A percentile compares a stretch with the other conserved stretches of the same genome.
phyloP scores from a whole-genome alignment of 2,329 filamentous ascomycete species.

The Nemania serpens region DNA sequence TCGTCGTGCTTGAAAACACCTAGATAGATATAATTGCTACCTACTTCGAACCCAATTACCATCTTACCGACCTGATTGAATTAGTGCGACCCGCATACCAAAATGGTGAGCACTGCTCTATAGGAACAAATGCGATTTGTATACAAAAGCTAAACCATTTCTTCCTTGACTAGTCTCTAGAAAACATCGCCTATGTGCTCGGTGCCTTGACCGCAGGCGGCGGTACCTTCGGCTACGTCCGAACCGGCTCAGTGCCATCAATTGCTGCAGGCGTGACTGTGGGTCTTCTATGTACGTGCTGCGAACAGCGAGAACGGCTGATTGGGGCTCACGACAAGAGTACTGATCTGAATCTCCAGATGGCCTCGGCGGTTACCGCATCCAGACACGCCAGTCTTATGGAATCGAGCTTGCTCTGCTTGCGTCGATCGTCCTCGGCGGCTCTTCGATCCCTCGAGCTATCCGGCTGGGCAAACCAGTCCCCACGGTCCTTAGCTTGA shows the following conservation, averaged over 20 bases:
- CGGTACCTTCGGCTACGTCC: conserved; percentile 83
- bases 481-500: conserved; percentile 75
- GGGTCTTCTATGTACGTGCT: conserved; percentile 63
- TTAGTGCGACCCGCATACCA: background rate
- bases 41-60: background rate
- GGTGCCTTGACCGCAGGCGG: conserved; percentile 83
- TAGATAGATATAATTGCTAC: background rate
- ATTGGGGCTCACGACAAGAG: background rate
- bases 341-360: conserved; percentile 50
- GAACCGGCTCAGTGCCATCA: conserved; percentile 85
- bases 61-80: background rate
- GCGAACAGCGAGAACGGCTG: background rate
- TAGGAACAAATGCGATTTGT: background rate
- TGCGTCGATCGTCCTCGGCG: conserved; percentile 82
- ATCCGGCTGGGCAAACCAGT: conserved; percentile 84
- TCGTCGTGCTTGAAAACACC: background rate
- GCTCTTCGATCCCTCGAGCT: conserved; percentile 83
- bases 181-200: conserved; percentile 75
- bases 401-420: conserved; percentile 88
- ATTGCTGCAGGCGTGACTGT: conserved; percentile 84
- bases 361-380: conserved; percentile 78
- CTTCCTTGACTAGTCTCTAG: conserved; percentile 42
- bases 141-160: conserved; percentile 29
- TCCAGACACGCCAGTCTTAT: conserved; percentile 75
- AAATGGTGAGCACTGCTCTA: conserved; percentile 30